Conservation (phyloP, 352 stramenopile genomes). For the Phytophthora sp. region DNA sequence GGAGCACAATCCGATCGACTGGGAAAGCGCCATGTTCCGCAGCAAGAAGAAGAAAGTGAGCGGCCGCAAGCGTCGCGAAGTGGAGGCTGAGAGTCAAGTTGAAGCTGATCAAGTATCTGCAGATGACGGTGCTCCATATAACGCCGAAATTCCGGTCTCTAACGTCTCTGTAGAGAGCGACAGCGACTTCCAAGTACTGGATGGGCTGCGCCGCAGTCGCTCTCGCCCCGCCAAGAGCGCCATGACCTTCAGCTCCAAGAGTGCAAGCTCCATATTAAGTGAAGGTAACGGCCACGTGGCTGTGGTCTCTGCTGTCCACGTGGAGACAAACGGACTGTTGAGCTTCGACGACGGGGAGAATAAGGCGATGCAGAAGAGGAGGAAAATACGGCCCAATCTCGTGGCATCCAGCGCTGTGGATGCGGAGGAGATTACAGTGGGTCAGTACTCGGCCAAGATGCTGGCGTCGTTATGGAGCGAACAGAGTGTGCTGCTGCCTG, state of each 20-base stretch:
- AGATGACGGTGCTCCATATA: neutral
- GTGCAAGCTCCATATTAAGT: neutral
- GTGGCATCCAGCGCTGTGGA: constrained; percentile 35
- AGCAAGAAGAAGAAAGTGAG: constrained; percentile 50
- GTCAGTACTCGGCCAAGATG: constrained; percentile 64
- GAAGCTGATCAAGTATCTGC: neutral
- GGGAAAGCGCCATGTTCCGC: constrained; percentile 42
- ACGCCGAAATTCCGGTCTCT: neutral
- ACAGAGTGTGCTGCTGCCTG: constrained; percentile 65
- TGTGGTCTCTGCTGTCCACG: neutral
- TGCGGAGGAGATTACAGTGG: constrained; percentile 24
- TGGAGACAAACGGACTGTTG: constrained; percentile 34
- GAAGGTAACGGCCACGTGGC: neutral
- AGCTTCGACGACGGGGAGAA: constrained; percentile 60
- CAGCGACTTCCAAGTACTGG: constrained; percentile 35
- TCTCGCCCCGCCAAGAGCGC: constrained; percentile 29
- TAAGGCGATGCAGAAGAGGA: constrained; percentile 38
- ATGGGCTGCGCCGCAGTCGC: constrained; percentile 46
- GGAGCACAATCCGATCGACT: constrained; percentile 1
- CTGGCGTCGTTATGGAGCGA: constrained; percentile 61
- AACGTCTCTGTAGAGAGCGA: constrained; percentile 18
- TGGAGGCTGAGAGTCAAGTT: constrained; percentile 11
- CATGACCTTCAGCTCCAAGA: constrained; percentile 57
- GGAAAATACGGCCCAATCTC: constrained; percentile 74
- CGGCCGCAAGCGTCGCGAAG: constrained; percentile 44